A percentile compares a stretch with the other conserved stretches of the same genome.
Conservation (phyloP, 1,284 basidiomycete species). For the Xerocomus nothofagi region DNA sequence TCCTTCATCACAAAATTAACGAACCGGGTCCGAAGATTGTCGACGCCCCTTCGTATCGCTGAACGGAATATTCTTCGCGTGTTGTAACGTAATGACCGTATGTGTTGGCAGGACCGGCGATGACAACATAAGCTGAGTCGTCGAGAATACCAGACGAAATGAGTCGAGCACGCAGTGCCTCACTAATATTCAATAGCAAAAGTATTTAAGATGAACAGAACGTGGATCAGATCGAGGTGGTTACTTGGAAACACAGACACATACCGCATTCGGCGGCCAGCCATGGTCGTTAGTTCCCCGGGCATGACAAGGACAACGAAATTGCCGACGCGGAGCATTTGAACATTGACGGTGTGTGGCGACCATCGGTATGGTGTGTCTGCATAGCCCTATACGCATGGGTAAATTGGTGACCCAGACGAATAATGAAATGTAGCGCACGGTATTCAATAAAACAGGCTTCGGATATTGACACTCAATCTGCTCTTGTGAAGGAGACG, state of each 20-base stretch:
- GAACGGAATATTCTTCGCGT: slow-evolving; percentile 71
- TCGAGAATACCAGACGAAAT: slow-evolving; percentile 64
- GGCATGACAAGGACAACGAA: slow-evolving; percentile 78
- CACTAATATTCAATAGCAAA: slow-evolving; percentile 35
- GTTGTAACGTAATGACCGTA: slow-evolving; percentile 79
- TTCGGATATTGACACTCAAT: slow-evolving; percentile 78
- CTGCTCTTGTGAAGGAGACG: slow-evolving; percentile 58
- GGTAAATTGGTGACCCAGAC: not conserved
- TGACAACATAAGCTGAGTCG: slow-evolving; percentile 68
- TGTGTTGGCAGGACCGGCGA: slow-evolving; percentile 79
- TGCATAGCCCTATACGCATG: slow-evolving; percentile 53
- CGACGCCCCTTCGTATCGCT: slow-evolving; percentile 82
- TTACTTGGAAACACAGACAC: slow-evolving; percentile 1
- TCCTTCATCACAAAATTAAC: slow-evolving; percentile 26
- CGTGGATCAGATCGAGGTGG: not conserved
- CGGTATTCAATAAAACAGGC: slow-evolving; percentile 72
- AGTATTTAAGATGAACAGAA: not conserved
- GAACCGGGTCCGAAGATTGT: slow-evolving; percentile 77
- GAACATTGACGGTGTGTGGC: slow-evolving; percentile 73
- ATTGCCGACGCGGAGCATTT: slow-evolving; percentile 79
- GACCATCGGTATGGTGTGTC: slow-evolving; percentile 75
- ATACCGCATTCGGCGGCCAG: slow-evolving; percentile 57
- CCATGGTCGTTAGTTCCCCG: slow-evolving; percentile 66
- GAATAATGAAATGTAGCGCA: not conserved
- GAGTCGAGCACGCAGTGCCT: slow-evolving; percentile 62